A percentile compares a stretch with the other conserved stretches of the same genome.
Conservation (phyloP, 108 stramenopile genomes). For the Mayamaea pseudoterrestris region DNA sequence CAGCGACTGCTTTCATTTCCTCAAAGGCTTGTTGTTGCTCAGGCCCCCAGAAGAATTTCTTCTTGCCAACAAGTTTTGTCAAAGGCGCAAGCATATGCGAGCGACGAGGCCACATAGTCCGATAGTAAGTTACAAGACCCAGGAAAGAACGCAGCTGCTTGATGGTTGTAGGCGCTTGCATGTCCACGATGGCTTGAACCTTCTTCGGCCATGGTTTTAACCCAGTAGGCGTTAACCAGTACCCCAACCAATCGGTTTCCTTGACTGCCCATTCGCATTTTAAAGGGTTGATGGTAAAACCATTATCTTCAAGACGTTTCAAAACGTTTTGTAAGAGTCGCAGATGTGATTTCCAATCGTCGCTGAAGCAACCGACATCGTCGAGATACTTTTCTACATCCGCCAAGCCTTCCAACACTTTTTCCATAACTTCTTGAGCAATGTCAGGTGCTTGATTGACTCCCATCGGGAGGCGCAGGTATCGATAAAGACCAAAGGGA, state of each 20-base stretch:
- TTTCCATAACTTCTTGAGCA: conserved; percentile 24
- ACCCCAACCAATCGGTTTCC: conserved; percentile 13
- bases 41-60: conserved; percentile 4
- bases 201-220: conserved; percentile 18
- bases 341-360: conserved; percentile 18
- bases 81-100: conserved; percentile 32
- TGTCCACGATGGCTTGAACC: conserved; percentile 24
- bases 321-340: conserved; percentile 9
- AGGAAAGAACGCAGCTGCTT: conserved; percentile 20
- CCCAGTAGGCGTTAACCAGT: conserved; percentile 4
- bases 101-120: conserved; percentile 26
- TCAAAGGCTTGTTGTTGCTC: conserved; percentile 26
- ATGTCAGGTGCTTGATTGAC: conserved; percentile 16
- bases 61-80: conserved; percentile 10
- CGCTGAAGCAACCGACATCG: conserved; percentile 18
- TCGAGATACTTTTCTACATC: conserved; percentile 20
- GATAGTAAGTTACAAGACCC: conserved; percentile 33
- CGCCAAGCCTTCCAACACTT: conserved; percentile 13
- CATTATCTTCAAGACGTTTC: conserved; percentile 6
- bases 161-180: conserved; percentile 11
- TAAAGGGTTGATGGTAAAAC: conserved; percentile 11
- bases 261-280: conserved; percentile 7
- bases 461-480: conserved; percentile 30
- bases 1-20: conserved; percentile 25
- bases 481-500: conserved; percentile 34